Percentiles rank a stretch among this genome's conserved stretches.
phyloP scores from a whole-genome alignment of 2,329 filamentous ascomycete genomes.

The Purpureocillium lavendulum region DNA sequence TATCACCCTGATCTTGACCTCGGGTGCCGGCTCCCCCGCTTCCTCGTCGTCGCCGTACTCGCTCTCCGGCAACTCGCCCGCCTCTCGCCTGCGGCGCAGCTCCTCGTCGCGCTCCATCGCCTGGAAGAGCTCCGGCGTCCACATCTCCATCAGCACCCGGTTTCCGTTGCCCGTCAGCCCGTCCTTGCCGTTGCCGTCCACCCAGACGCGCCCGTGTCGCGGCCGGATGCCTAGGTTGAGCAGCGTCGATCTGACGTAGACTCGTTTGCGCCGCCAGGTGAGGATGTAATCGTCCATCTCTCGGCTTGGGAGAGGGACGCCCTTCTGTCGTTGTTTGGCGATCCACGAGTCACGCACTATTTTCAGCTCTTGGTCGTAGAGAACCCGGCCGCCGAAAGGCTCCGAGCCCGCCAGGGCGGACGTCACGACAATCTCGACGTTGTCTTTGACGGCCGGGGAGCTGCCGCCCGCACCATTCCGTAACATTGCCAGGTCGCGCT shows the following conservation, averaged over 20 bases:
- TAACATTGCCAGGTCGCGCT: conserved; percentile 14
- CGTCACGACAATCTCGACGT: conserved; percentile 37
- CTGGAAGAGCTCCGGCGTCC: conserved; percentile 57
- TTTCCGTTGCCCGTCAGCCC: conserved; percentile 42
- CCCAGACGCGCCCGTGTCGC: conserved; percentile 31
- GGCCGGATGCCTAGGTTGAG: conserved; percentile 54
- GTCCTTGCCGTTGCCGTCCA: conserved; percentile 24
- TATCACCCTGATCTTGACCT: conserved; percentile 38
- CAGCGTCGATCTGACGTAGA: conserved; percentile 72
- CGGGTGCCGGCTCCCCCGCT: conserved; percentile 13
- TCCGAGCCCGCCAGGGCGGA: conserved; percentile 55
- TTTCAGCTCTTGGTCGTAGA: conserved; percentile 58
- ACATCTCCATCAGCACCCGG: conserved; percentile 67
- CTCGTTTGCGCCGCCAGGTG: conserved; percentile 64
- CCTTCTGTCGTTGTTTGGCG: conserved; percentile 42
- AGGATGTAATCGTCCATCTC: conserved; percentile 56
- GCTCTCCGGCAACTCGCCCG: conserved; percentile 29
- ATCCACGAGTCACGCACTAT: conserved; percentile 65
- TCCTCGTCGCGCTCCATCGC: conserved; percentile 40
- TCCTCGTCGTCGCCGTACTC: conserved; percentile 14
- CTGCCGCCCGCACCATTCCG: conserved; percentile 7
- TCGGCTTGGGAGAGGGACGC: conserved; percentile 24
- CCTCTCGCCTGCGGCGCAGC: conserved; percentile 31
- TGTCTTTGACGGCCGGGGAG: conserved; percentile 10
- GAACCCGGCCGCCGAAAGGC: conserved; percentile 50